Base-by-base conservation (phyloP, 164 flowering plant species). In the Umbellularia californica region DNA sequence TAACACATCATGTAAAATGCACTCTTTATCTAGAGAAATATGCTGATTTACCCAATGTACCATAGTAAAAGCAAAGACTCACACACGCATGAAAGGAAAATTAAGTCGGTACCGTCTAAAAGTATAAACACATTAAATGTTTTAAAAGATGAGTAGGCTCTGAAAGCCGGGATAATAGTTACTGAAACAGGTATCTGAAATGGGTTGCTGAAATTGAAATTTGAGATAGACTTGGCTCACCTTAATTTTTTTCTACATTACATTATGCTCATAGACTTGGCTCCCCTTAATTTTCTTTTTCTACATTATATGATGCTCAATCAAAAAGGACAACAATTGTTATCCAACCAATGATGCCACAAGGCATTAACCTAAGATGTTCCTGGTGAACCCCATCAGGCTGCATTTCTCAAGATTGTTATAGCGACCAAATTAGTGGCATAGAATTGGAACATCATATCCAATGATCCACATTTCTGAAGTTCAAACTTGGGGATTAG, bases 41-140 rank as follows among this genome's bases (percentile, higher is more conserved):
- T 13, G 58, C 20, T 19, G 20, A 52, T 17, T 12, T 52, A 52
- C 28, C 2, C 20, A 33, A 51, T 47, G 5, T 33, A 58, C n/a
- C 33, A 65, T 22, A 28, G 58, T 65, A 50, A 24, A 71, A 55
- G 47, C 25, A 71, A 52, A 52, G 19, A 52, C 58, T 2, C 10
- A 20, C 52, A 24, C 28, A 27, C 41, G 23, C 41, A 71, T 35
- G 41, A 5, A 63, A 75, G 70, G 47, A 72, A 60, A 69, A 23
- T 52, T 23, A 47, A 24, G 11, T 66, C 15, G 2, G 14, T 63
- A 23, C 5, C 2, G 58, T 12, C 58, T 52, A 17, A 52, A 17
- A 52, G 17, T 3, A 52, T 52, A 52, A 2, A 52, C 58, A 52
- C 58, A 14, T 52, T 52, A 17, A 52, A 13, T 52, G 20, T 17